A percentile compares a stretch with the other conserved stretches of the same genome.
These are phyloP conservation scores for Leccinum laetum DNA, from an alignment of 1,284 basidiomycete genomes.

Conservation along the genomic window DNA sequence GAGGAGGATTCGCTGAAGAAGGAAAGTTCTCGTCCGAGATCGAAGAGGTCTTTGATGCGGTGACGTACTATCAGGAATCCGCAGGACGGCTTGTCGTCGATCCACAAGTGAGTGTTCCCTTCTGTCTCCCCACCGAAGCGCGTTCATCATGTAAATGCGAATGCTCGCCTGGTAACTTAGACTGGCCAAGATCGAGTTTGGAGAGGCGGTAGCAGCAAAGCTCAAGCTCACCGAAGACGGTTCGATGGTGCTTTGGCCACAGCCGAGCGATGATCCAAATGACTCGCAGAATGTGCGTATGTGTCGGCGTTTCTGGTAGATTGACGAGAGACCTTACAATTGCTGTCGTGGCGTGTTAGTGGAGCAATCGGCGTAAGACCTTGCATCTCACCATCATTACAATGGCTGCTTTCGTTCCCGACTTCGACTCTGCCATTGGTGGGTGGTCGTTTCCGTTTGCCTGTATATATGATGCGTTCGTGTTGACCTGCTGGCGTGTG, in stretches of 20 bases:
- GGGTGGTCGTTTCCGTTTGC: not conserved
- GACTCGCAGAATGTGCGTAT: conserved; percentile 53
- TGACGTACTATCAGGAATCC: conserved; percentile 51
- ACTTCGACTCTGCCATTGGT: conserved; percentile 57
- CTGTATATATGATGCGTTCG: not conserved
- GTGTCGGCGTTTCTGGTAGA: not conserved
- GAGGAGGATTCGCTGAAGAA: not conserved
- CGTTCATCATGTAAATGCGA: not conserved
- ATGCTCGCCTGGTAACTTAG: conserved; percentile 28
- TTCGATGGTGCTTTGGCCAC: conserved; percentile 55
- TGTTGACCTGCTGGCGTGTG: not conserved
- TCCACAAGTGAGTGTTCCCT: conserved; percentile 44
- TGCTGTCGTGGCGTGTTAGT: conserved; percentile 28
- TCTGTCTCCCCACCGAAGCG: not conserved
- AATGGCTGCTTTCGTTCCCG: conserved; percentile 51
- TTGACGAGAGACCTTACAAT: not conserved
- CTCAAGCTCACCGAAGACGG: conserved; percentile 51
- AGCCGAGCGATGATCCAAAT: conserved; percentile 51
- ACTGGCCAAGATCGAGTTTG: conserved; percentile 53
- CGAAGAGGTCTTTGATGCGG: conserved; percentile 39
- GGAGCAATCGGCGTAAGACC: conserved; percentile 43
- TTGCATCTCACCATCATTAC: conserved; percentile 51
- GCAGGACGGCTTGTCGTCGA: conserved; percentile 65
- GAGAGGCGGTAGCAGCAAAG: conserved; percentile 41
- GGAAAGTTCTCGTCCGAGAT: not conserved